Conservation (phyloP, 352 stramenopile species). For the Hyphochytrium catenoides region DNA sequence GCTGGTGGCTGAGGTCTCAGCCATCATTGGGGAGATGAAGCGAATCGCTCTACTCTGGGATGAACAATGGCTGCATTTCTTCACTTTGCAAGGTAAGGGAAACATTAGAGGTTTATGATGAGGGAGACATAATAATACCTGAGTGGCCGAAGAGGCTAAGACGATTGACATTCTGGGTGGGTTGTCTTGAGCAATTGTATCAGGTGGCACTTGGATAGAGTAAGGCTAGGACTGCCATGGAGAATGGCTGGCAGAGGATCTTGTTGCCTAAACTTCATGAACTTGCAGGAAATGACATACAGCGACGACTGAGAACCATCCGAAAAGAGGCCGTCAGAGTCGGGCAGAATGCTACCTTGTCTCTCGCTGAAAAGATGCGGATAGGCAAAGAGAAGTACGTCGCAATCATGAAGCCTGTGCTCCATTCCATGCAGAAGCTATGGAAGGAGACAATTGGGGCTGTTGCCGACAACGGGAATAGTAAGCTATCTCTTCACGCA, state of each 20-base stretch:
- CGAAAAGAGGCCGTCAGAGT: conserved; percentile 42
- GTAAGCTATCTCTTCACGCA: no score
- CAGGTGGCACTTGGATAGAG: no score
- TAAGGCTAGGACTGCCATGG: no score
- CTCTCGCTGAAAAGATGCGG: conserved; percentile 25
- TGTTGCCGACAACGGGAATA: conserved; percentile 8
- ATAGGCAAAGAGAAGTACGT: conserved; percentile 36
- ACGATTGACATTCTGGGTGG: no score
- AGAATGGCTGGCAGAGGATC: no score
- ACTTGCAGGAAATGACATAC: conserved; percentile 40
- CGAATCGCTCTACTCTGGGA: conserved; percentile 56
- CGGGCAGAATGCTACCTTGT: conserved; percentile 34
- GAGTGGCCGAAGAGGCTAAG: no score
- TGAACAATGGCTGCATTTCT: conserved; percentile 55
- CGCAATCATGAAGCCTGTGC: conserved; percentile 53
- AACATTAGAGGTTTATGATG: no score
- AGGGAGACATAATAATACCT: no score
- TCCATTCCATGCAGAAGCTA: conserved; percentile 28
- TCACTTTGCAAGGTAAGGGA: no score
- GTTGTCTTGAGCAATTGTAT: no score
- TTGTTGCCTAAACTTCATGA: conserved; percentile 37
- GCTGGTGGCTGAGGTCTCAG: conserved; percentile 23
- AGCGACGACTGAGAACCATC: conserved; percentile 27
- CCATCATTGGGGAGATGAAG: conserved; percentile 38
- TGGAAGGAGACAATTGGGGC: conserved; percentile 32